Evolutionary conservation across 306 rosid genomes (phyloP).

Genomic region (Cucumis hystrix): DNA sequence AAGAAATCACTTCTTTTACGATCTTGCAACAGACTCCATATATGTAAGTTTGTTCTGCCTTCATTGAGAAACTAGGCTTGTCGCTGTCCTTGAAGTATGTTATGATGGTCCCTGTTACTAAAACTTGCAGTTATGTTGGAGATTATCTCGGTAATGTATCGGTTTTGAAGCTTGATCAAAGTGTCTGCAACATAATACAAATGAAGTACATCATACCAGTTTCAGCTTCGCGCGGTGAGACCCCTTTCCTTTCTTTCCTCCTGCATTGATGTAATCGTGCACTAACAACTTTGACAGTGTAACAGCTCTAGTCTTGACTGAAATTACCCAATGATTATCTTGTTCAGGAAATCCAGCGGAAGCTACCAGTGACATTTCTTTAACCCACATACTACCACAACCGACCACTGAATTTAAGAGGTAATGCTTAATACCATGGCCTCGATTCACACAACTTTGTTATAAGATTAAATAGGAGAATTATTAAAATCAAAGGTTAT

Average conservation of each 20-base stretch:
- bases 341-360: conserved; percentile 44
- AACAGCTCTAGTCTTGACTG: not conserved
- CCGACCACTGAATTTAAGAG: conserved; percentile 71
- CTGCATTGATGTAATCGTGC: not conserved
- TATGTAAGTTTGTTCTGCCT: conserved; percentile 40
- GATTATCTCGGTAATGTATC: conserved; percentile 55
- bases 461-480: not conserved
- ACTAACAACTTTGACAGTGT: not conserved
- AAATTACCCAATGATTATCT: not conserved
- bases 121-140: conserved; percentile 58
- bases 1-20: conserved; percentile 52
- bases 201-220: conserved; percentile 60
- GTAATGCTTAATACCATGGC: conserved; percentile 19
- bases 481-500: not conserved
- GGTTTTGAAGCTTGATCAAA: conserved; percentile 55
- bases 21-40: conserved; percentile 39
- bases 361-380: conserved; percentile 26
- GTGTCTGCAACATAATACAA: conserved; percentile 30
- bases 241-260: not conserved
- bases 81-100: not conserved
- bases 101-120: not conserved
- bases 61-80: not conserved
- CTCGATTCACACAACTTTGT: not conserved
- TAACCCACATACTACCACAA: conserved; percentile 57
- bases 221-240: conserved; percentile 61